phyloP scores from a whole-genome alignment of 352 stramenopile species.

The Globisporangium solare region DNA sequence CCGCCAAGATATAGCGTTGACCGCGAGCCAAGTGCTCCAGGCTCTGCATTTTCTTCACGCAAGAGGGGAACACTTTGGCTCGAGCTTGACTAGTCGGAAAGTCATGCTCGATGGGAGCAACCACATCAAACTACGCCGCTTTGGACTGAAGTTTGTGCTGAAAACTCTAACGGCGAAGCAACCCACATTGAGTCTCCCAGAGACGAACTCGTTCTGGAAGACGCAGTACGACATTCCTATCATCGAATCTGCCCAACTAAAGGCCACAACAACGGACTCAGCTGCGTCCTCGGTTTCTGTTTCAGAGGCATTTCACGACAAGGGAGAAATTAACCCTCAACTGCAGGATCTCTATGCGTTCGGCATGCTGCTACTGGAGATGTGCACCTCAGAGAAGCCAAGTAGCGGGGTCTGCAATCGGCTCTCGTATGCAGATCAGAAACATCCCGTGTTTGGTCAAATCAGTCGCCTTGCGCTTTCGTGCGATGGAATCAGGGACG shows the following conservation, averaged over 20 bases:
- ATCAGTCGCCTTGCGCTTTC: conserved; percentile 28
- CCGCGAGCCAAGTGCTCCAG: conserved; percentile 37
- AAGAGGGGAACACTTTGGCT: conserved; percentile 30
- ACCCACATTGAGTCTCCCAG: not conserved
- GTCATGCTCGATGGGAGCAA: conserved; percentile 42
- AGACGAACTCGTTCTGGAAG: conserved; percentile 14
- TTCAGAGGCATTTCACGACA: not conserved
- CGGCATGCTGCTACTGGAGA: conserved; percentile 63
- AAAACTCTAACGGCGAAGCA: not conserved
- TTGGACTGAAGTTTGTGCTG: conserved; percentile 33
- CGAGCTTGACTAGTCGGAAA: conserved; percentile 61
- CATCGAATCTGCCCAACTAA: not conserved
- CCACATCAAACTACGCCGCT: conserved; percentile 47
- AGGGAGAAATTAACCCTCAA: not conserved
- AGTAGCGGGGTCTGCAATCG: conserved; percentile 48
- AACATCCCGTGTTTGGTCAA: conserved; percentile 39
- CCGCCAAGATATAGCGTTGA: conserved; percentile 34
- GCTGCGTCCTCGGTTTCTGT: not conserved
- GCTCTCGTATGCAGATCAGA: conserved; percentile 33
- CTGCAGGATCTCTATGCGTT: conserved; percentile 59
- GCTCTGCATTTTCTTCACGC: conserved; percentile 39
- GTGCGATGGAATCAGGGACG: conserved; percentile 3
- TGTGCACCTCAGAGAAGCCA: conserved; percentile 54
- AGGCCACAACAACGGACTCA: not conserved
- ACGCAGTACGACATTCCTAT: conserved; percentile 1